Base-by-base conservation (phyloP, 2,329 filamentous ascomycete genomes). In the Clarireedia hainanense region DNA sequence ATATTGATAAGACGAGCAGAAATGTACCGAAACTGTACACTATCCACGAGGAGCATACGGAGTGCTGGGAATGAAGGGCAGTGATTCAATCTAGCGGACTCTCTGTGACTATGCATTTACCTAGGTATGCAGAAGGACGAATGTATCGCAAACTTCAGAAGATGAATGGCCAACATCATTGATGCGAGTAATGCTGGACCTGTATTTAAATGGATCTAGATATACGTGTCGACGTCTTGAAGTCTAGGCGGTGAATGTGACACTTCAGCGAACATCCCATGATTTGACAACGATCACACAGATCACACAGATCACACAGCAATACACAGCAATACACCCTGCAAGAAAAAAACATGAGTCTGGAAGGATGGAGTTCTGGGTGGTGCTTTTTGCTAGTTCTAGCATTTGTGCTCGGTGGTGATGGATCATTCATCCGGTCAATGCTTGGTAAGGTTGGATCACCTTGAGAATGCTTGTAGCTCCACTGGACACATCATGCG, bases 261-360 rank as follows among this genome's bases (percentile, higher is more conserved):
- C 46, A 55, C 52, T 50, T 55, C 52, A 45, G 47, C 47, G 46
- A 24, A 50, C 30, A 55, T 55, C 52, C 52, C 52, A 55, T 55
- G 52, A 55, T 55, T 50, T 50, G 52, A 36, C 47, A 55, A 24
- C 52, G 52, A 55, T 55, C 52, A 55, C 52, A 45, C 20, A 20
- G 20, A 20, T 20, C 20, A 20, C 20, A 20, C 46, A 55, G 30
- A 55, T 55, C 52, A 55, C 52, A 45, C 20, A 20, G 20, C 17
- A 20, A 2, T 2, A 20, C 20, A 20, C 46, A 55, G 30, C 20
- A 55, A 37, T 10, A 50, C 40, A 43, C 52, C 52, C 27, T 55
- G 52, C 26, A 26, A 4, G 27, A 39, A 23, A 45, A 42, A 34
- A 34, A 42, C n/a, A 49, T 50, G 37, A 43, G 36, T 36, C 46